Percentiles rank a stretch among this genome's conserved stretches.
Conservation (phyloP, 495 filamentous ascomycete genomes). For the Penicillium cinerascens region DNA sequence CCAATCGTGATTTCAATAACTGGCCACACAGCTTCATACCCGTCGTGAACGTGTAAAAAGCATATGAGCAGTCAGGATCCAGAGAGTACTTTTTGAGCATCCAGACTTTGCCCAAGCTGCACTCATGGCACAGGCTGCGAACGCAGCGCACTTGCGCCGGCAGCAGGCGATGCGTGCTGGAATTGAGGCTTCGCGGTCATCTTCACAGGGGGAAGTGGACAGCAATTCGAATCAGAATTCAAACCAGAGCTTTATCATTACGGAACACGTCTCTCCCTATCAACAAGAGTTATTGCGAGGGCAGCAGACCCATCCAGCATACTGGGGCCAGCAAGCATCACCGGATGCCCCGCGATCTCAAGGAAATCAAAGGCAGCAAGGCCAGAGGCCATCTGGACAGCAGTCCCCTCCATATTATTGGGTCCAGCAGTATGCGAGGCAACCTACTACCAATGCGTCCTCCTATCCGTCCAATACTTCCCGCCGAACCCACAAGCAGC, state of each 20-base stretch:
- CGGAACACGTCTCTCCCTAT: no score
- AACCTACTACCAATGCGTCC: neutral
- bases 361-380: no score
- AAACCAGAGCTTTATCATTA: neutral
- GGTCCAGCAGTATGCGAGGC: constrained; percentile 2
- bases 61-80: neutral
- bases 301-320: neutral
- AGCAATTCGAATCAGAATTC: neutral
- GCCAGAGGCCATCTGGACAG: neutral
- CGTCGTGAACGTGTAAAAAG: neutral
- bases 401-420: neutral
- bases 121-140: neutral
- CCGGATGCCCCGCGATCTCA: no score
- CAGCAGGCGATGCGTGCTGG: neutral
- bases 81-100: neutral
- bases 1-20: neutral
- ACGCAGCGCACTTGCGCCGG: neutral
- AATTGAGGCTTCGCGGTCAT: neutral
- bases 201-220: no score
- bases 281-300: neutral
- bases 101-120: constrained; percentile 8
- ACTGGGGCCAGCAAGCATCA: neutral
- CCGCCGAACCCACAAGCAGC: neutral
- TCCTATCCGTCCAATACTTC: neutral
- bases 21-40: constrained; percentile 4